Evolutionary conservation across 2,329 filamentous ascomycete genomes (phyloP).

Genomic region (Aspergillus quadricinctus): DNA sequence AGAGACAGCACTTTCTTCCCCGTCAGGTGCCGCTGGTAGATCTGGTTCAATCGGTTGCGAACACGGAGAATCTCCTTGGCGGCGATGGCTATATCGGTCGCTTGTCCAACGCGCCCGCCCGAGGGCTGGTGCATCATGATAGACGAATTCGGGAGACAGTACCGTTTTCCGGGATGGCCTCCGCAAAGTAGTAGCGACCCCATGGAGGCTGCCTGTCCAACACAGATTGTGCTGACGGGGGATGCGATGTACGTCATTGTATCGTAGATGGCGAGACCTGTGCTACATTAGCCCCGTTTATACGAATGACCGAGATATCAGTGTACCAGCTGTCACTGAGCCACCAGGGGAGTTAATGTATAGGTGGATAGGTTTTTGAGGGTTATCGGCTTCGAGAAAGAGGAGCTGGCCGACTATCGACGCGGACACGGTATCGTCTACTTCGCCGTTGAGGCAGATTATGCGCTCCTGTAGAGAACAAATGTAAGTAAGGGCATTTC

Average conservation of each 20-base stretch:
- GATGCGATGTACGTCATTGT: slow-evolving; percentile 97
- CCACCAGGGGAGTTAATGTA: slow-evolving; percentile 98
- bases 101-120: slow-evolving; percentile 65
- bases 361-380: slow-evolving; percentile 89
- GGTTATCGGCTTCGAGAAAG: slow-evolving; percentile 95
- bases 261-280: slow-evolving; percentile 80
- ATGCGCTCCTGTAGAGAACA: slow-evolving; percentile 69
- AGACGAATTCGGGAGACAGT: slow-evolving; percentile 83
- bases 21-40: slow-evolving; percentile 83
- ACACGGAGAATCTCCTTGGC: slow-evolving; percentile 93
- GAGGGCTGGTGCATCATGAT: slow-evolving; percentile 98
- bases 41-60: slow-evolving; percentile 79
- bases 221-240: slow-evolving; percentile 89
- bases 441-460: slow-evolving; percentile 84
- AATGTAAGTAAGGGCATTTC: not conserved
- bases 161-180: slow-evolving; percentile 78
- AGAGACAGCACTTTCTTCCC: slow-evolving; percentile 61
- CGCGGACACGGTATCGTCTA: slow-evolving; percentile 87
- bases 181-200: slow-evolving; percentile 83
- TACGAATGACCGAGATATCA: not conserved
- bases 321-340: slow-evolving; percentile 73
- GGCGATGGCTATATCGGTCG: slow-evolving; percentile 87
- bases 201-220: slow-evolving; percentile 94
- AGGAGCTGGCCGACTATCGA: slow-evolving; percentile 92
- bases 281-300: not conserved